Evolutionary conservation across 2,329 filamentous ascomycete species (phyloP), one percentile per base, ranked within the genome.

Genomic region (Phialophora expanda): DNA sequence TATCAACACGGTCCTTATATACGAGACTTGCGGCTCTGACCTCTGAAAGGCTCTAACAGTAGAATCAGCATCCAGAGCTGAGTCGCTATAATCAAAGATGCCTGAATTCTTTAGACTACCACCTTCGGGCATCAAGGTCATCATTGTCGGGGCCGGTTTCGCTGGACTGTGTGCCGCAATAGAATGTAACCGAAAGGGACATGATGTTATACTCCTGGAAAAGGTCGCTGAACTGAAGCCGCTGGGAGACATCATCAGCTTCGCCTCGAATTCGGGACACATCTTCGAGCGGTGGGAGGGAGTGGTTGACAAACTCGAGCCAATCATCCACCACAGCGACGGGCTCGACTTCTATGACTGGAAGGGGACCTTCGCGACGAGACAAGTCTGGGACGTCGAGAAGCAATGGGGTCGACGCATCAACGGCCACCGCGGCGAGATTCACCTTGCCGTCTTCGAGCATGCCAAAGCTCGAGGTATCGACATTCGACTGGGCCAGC

Each of bases 61-160:
- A 17, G 9, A 22, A 12, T 7, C 8, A 51, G n/a, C 14, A 22
- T 55, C 28, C 11, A n/a, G 12, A 14, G n/a, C 34, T 11, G 7
- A 30, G 28, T n/a, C n/a, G 28, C 24, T 11, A n/a, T 17, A n/a
- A n/a, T 51, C 14, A 26, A 62, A 61, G 17, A 69, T 67, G 67
- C 34, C 67, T 57, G 59, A 50, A 32, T 69, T 63, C 59, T 50
- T 65, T 32, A 67, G 63, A 62, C 61, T 70, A 5, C 71, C 76
- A 9, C 71, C 77, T 3, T 78, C 79, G n/a, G 79, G 79, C 61
- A 79, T 84, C 72, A 78, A 77, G 46, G 80, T 86, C 32, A 75
- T 85, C 34, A 81, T 86, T 56, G 82, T 86, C 5, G 84, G 84
- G 78, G 65, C 74, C 41, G 76, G 76, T 3, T 76, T 77, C 50